phyloP scores from a whole-genome alignment of 345 rosid species.

The Xanthoceras sorbifolium region DNA sequence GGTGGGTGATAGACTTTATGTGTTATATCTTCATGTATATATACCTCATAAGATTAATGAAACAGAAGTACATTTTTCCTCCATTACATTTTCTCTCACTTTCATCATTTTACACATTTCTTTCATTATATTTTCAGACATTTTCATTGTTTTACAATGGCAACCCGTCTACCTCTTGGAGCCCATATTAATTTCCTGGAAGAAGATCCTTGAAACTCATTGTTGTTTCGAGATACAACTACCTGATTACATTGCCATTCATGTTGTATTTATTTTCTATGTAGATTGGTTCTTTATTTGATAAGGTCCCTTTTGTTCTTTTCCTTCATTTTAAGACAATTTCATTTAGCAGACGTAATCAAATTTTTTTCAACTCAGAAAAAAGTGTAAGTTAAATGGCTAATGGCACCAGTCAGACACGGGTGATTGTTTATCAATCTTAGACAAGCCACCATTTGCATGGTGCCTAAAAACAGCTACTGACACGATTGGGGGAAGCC shows the following conservation, averaged over 20 bases:
- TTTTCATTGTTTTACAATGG: too few relatives aligned
- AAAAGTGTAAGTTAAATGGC: background rate
- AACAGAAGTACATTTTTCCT: too few relatives aligned
- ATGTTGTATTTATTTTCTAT: too few relatives aligned
- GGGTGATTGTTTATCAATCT: conserved; percentile 32
- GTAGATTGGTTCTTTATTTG: background rate
- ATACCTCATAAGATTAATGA: too few relatives aligned
- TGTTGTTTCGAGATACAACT: conserved; percentile 29
- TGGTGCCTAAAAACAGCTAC: conserved; percentile 35
- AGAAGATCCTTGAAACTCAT: conserved; percentile 34
- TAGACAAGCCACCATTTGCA: conserved; percentile 38
- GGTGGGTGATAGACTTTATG: too few relatives aligned
- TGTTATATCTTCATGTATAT: too few relatives aligned
- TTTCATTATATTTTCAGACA: too few relatives aligned
- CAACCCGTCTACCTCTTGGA: conserved; percentile 46
- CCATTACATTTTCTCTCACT: too few relatives aligned
- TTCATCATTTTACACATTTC: too few relatives aligned
- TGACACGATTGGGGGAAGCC: conserved; percentile 32
- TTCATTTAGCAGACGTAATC: too few relatives aligned
- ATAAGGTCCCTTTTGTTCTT: background rate
- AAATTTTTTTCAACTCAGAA: too few relatives aligned
- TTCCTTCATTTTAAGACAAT: background rate
- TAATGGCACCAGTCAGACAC: conserved; percentile 35
- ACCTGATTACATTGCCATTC: conserved; percentile 17
- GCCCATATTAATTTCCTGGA: conserved; percentile 30